Percentiles rank a stretch among this genome's conserved stretches.
Evolutionary conservation across 2,329 filamentous ascomycete genomes (phyloP).

Genomic region (Neospermospora avenae): DNA sequence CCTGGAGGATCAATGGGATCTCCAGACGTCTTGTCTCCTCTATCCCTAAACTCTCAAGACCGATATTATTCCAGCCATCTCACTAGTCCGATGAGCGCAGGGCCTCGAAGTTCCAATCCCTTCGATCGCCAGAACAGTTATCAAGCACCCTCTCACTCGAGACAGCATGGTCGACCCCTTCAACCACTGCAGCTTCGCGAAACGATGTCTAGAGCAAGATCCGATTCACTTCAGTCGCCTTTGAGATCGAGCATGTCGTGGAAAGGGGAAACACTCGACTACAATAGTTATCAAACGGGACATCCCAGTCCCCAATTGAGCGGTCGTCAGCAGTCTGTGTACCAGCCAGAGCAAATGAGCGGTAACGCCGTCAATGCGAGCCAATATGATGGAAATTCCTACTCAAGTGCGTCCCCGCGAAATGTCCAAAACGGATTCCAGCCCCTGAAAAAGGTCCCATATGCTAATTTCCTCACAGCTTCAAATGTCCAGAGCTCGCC

Average conservation of each 20-base stretch:
- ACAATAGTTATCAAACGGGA: slow-evolving; percentile 46
- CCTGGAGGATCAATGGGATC: slow-evolving; percentile 49
- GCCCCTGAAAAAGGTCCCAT: slow-evolving; percentile 25
- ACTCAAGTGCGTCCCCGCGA: slow-evolving; percentile 43
- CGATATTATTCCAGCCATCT: slow-evolving; percentile 51
- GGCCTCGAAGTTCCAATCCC: slow-evolving; percentile 49
- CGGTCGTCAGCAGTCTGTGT: slow-evolving; percentile 48
- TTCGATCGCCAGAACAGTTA: slow-evolving; percentile 50
- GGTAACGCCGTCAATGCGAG: slow-evolving; percentile 41
- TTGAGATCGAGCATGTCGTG: slow-evolving; percentile 59
- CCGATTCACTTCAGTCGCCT: slow-evolving; percentile 57
- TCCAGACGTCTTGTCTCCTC: slow-evolving; percentile 55
- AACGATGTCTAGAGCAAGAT: slow-evolving; percentile 53
- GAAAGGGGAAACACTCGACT: slow-evolving; percentile 59
- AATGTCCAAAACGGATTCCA: slow-evolving; percentile 14
- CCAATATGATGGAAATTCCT: slow-evolving; percentile 50
- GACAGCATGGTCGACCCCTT: slow-evolving; percentile 48
- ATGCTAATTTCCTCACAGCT: slow-evolving; percentile 36
- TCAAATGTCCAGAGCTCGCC: slow-evolving; percentile 46
- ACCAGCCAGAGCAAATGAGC: slow-evolving; percentile 48
- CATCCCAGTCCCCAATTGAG: slow-evolving; percentile 46
- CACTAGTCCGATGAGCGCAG: slow-evolving; percentile 45
- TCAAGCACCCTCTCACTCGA: slow-evolving; percentile 43
- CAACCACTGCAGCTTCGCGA: slow-evolving; percentile 59
- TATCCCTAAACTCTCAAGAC: slow-evolving; percentile 53